Conservation (phyloP, 2,329 filamentous ascomycete species). For the Hyphodiscus sp. region DNA sequence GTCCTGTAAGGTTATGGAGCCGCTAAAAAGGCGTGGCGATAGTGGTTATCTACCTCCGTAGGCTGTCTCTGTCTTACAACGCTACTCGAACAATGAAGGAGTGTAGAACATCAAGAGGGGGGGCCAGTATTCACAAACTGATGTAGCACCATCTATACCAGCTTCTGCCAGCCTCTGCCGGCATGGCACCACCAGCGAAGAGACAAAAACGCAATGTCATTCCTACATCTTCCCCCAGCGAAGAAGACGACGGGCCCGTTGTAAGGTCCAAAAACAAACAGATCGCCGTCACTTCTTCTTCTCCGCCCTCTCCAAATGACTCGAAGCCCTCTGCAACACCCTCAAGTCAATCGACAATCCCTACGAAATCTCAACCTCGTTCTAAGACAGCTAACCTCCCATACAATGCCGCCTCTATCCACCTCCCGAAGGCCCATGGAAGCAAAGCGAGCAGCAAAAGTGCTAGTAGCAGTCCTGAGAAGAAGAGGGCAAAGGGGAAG, state of each 20-base stretch:
- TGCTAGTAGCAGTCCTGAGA: slow-evolving; percentile 41
- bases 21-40: too few species aligned
- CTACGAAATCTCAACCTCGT: slow-evolving; percentile 21
- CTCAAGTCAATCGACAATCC: slow-evolving; percentile 18
- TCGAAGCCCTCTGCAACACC: slow-evolving; percentile 5
- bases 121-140: too few species aligned
- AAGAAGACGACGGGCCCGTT: slow-evolving; percentile 40
- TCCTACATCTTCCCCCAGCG: slow-evolving; percentile 27
- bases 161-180: not conserved
- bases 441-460: slow-evolving; percentile 25
- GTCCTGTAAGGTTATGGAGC: too few species aligned
- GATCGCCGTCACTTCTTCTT: slow-evolving; percentile 19
- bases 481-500: slow-evolving; percentile 34
- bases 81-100: not conserved
- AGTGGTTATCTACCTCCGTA: too few species aligned
- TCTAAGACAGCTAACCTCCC: slow-evolving; percentile 24
- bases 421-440: slow-evolving; percentile 23
- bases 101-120: too few species aligned
- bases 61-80: too few species aligned
- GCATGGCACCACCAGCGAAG: slow-evolving; percentile 31
- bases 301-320: slow-evolving; percentile 13
- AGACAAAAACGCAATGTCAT: slow-evolving; percentile 51
- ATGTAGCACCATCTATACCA: not conserved
- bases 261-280: slow-evolving; percentile 15
- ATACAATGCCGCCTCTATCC: slow-evolving; percentile 24